Conservation (phyloP, 2,329 filamentous ascomycete genomes). For the Xylariaceae sp. region DNA sequence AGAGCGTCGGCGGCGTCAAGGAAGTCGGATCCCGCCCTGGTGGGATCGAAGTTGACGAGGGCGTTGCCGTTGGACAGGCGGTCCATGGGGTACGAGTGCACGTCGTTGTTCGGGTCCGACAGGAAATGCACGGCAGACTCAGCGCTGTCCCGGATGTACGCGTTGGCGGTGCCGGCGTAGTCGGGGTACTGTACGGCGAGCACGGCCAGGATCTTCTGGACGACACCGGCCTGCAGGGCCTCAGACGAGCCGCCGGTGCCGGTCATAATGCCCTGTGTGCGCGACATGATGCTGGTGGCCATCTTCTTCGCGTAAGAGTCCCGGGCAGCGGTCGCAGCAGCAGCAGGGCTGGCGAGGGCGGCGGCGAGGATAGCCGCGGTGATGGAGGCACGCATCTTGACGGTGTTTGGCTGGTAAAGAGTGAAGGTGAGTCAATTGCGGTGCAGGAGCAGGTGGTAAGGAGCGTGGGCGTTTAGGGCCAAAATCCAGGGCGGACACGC, state of each 20-base stretch:
- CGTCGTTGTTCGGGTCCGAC: conserved; percentile 27
- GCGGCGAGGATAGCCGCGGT: conserved; percentile 15
- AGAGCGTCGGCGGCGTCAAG: conserved; percentile 22
- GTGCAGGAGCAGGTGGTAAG: background rate
- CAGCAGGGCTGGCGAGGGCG: conserved; percentile 5
- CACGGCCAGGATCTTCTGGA: conserved; percentile 31
- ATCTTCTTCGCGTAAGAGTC: conserved; percentile 26
- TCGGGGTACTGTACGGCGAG: conserved; percentile 25
- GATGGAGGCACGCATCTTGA: conserved; percentile 19
- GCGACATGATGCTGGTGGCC: conserved; percentile 32
- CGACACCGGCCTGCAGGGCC: conserved; percentile 32
- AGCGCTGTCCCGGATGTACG: conserved; percentile 27
- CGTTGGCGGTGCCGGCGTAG: conserved; percentile 6
- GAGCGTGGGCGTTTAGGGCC: background rate
- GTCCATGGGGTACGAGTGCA: conserved; percentile 30
- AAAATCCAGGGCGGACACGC: too few relatives aligned
- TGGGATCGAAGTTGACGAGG: conserved; percentile 21
- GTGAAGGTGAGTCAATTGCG: background rate
- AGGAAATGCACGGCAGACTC: conserved; percentile 26
- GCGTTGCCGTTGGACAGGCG: conserved; percentile 32
- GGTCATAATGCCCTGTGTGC: conserved; percentile 32
- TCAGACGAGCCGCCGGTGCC: conserved; percentile 28
- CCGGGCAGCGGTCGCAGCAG: background rate
- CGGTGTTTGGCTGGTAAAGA: background rate
- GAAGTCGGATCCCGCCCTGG: conserved; percentile 8